Conservation (phyloP, 805 yeast species). For the Torulaspora microellipsoides region DNA sequence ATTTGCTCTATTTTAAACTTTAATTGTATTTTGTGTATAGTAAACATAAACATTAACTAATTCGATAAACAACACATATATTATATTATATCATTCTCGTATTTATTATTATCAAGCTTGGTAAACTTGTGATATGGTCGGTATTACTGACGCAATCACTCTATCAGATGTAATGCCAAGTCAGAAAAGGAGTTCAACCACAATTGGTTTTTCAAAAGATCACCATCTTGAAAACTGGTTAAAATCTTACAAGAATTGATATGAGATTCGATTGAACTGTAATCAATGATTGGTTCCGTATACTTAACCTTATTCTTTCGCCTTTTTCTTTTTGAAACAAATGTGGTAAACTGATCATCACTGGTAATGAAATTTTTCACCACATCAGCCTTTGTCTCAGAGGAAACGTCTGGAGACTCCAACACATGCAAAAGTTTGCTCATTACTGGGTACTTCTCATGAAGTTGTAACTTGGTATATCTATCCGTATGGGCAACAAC, state of each 20-base stretch:
- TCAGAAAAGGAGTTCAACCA: slow-evolving; percentile 55
- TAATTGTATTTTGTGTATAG: slow-evolving; percentile 3
- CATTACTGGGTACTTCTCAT: slow-evolving; percentile 41
- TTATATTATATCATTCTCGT: background rate
- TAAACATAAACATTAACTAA: slow-evolving; percentile 3
- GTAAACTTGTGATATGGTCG: background rate
- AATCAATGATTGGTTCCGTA: slow-evolving; percentile 22
- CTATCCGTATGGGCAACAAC: slow-evolving; percentile 51
- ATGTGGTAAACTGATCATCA: slow-evolving; percentile 22
- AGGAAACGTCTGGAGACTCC: background rate
- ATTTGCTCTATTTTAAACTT: background rate
- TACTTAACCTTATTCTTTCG: slow-evolving; percentile 15
- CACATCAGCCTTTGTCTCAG: background rate
- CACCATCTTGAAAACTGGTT: slow-evolving; percentile 26
- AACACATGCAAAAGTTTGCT: slow-evolving; percentile 36
- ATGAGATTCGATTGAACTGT: slow-evolving; percentile 16
- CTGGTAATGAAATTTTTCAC: background rate
- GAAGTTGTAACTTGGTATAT: slow-evolving; percentile 40
- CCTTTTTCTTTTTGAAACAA: slow-evolving; percentile 21
- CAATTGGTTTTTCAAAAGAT: slow-evolving; percentile 19
- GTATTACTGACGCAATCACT: slow-evolving; percentile 1
- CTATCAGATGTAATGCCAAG: slow-evolving; percentile 41
- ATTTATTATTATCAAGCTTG: background rate
- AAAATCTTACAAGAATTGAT: slow-evolving; percentile 20
- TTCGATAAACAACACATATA: slow-evolving; percentile 1